Base-by-base conservation (phyloP, 495 filamentous ascomycete species). In the Aspergillus carlsbadensis region DNA sequence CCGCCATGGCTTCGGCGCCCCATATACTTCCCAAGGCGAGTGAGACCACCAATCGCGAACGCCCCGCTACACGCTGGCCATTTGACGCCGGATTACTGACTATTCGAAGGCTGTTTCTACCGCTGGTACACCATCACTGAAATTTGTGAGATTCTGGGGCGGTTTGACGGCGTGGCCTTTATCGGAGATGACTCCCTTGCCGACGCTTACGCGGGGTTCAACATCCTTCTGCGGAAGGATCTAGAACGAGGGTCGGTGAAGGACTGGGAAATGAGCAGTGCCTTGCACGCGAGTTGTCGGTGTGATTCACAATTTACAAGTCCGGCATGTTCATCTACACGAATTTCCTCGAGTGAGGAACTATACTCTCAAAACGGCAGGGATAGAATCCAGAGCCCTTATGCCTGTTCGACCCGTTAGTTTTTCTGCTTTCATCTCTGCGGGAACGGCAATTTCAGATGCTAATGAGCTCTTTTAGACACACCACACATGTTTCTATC, bases 91-190 rank as follows among this genome's bases (percentile, higher is more conserved):
- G 21, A 22, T 43, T 36, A 17, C 56, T 62, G 34, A 65, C 51
- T 41, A 18, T 10, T 22, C 29, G 2, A 37, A 70, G 75, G 69
- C 35, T 81, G 77, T 51, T 71, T 70, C 34, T 79, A 77, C 57
- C 75, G 65, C 20, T 80, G 78, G 78, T 81, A 72, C 53, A 65
- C 70, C 13, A 65, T 66, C 15, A 18, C 62, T 10, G 75, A 82
- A 41, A 73, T 77, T 31, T 80, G 79, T 60, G 75, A 78, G 65
- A 76, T 80, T 15, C 68, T 81, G 18, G 70, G 74, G 34, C 72
- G 75, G 24, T 79, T 80, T 54, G 75, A 78, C 36, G 64, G 66
- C 10, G 50, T 80, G 11, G 50, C 72, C 33, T 81, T 81, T 51
- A 57, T 79, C 47, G 78, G 78, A 15, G 77, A 81, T 54, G 66